Base-by-base conservation (phyloP, 2,329 filamentous ascomycete genomes). In the Lasiodiplodia sp. region DNA sequence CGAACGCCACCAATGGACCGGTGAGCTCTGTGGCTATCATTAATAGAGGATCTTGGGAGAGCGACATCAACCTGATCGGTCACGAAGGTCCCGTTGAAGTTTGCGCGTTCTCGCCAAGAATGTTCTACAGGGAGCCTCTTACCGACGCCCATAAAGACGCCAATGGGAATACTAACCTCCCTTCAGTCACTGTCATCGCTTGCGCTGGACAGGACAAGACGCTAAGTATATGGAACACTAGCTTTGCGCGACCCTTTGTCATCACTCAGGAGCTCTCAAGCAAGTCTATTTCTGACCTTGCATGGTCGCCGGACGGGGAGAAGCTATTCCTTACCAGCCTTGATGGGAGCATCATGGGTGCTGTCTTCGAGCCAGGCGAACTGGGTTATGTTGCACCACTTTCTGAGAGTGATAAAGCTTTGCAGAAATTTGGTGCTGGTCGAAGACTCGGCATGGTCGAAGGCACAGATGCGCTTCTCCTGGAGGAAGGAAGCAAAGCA, bases 11-110 rank as follows among this genome's bases (percentile, higher is more conserved):
- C 23, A 99, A 99, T 77, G 96, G 96, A 0, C 96, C 96, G 1
- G 96, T 99, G 28, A 97, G 93, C 82, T 97, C 95, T 0, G 95
- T 98, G 38, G 95, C 96, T 4, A 98, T 99, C 69, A 93, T 99
- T 68, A 94, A 96, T 76, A 91, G 96, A 73, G 91, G 92, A 21
- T 88, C 88, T 47, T 99, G 96, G 96, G 94, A 97, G 75, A 94
- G 93, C 71, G 94, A 99, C 76, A 98, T 98, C 82, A 97, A 97
- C 78, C 81, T 99, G 70, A 97, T 99, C 70, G 96, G 96, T 10
- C 96, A 99, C 77, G 96, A 99, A 84, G 95, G 93, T 0, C 96
- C 96, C 0, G 96, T 96, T 0, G 96, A 99, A 81, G 96, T 99
- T 3, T 97, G 95, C 83, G 93, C 96, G 72, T 99, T 99, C 79